These are phyloP conservation scores for Huntiella decipiens DNA, from an alignment of 2,329 filamentous ascomycete species.

Conservation along the genomic window DNA sequence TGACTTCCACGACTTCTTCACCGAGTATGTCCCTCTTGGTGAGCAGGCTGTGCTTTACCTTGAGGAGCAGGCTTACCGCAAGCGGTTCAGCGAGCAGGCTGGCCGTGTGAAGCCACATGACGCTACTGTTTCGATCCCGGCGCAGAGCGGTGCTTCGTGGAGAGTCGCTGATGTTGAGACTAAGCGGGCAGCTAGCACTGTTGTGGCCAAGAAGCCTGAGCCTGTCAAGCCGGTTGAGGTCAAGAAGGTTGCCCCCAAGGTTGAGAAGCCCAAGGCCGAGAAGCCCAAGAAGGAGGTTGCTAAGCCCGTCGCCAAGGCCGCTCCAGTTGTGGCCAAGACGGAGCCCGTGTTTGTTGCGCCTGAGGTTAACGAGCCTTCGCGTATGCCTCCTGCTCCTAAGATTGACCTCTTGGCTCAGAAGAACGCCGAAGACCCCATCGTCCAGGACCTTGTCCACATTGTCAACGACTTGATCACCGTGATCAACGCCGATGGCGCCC, in stretches of 20 bases:
- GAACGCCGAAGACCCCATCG: slow-evolving; percentile 64
- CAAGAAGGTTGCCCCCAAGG: slow-evolving; percentile 17
- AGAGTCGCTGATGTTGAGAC: slow-evolving; percentile 46
- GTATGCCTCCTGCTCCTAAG: slow-evolving; percentile 41
- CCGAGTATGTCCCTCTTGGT: slow-evolving; percentile 84
- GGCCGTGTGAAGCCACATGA: slow-evolving; percentile 36
- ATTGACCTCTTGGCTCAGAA: slow-evolving; percentile 63
- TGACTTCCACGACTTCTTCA: slow-evolving; percentile 99
- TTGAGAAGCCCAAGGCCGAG: slow-evolving; percentile 14
- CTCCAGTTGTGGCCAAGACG: slow-evolving; percentile 10
- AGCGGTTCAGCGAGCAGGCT: slow-evolving; percentile 47
- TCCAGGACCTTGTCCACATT: slow-evolving; percentile 86
- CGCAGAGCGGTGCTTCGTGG: slow-evolving; percentile 71
- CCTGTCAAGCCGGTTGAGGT: slow-evolving; percentile 16
- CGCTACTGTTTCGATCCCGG: slow-evolving; percentile 62
- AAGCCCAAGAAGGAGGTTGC: slow-evolving; percentile 16
- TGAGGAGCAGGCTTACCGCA: slow-evolving; percentile 84
- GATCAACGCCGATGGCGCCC: slow-evolving; percentile 69
- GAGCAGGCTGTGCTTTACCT: slow-evolving; percentile 91
- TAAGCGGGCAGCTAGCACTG: slow-evolving; percentile 41
- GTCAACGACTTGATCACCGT: slow-evolving; percentile 91
- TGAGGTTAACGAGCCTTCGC: slow-evolving; percentile 47
- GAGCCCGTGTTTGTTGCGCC: slow-evolving; percentile 30
- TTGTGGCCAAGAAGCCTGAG: slow-evolving; percentile 16
- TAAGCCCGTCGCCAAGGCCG: slow-evolving; percentile 16